Base-by-base conservation (phyloP, 208 protist genomes). In the Wallacemonas sp. region DNA sequence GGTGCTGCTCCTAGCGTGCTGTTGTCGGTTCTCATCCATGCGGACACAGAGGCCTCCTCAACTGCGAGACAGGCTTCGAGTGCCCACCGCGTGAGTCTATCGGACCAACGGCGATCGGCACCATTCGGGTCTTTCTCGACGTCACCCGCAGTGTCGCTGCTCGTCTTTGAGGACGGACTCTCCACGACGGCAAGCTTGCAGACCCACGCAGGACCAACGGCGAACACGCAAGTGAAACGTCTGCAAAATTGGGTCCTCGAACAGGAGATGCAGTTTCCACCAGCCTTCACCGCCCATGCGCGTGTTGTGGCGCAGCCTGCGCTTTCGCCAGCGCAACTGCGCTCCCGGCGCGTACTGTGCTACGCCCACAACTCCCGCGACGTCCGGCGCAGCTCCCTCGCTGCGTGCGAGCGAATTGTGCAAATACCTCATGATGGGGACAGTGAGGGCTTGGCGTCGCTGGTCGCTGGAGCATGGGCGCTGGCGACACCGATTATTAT, bases 401-500 rank as follows among this genome's bases (percentile, higher is more conserved):
- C 51, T 9, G 51, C 41, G 17, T 58, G 51, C 31, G 51, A 58
- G 51, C 51, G 51, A 3, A 31, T 58, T 38, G 30, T 15, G n/a
- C 51, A 42, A 4, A 31, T 24, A 0, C 26, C 51, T 4, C 51
- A 26, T 14, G 51, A 8, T 4, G 12, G 51, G 14, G 51, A 27
- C 4, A 4, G 30, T 12, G 51, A 39, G 4, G 19, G 30, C n/a
- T 31, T 55, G 11, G 12, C 30, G 44, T 4, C 61, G 39, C 45
- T 66, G 14, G 42, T 54, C 15, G 62, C 44, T 9, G 51, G 33
- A 4, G 44, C 46, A 12, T 59, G 30, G 28, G 11, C 51, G 15
- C 51, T 53, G 12, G 38, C 17, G 1, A 41, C 70, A 8, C 51
- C 77, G 27, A 19, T 80, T 2, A 60, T 66, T 19, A 49, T 70